These are phyloP conservation scores for Tricladium varicosporioides DNA, from an alignment of 2,329 filamentous ascomycete species.

Conservation along the genomic window DNA sequence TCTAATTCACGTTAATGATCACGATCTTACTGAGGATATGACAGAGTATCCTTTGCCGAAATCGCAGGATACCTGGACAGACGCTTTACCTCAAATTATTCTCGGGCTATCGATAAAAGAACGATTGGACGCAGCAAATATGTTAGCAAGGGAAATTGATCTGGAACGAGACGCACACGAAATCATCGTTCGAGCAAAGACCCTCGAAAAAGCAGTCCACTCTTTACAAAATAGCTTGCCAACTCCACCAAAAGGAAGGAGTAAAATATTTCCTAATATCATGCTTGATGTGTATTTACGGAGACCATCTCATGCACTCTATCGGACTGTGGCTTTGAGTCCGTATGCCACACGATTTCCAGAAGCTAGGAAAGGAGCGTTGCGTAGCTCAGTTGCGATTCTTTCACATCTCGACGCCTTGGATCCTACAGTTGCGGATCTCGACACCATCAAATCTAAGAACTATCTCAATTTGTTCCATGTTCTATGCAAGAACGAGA, in stretches of 20 bases:
- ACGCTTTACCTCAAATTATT: constrained; percentile 21
- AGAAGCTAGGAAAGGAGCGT: constrained; percentile 17
- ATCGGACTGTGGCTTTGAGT: constrained; percentile 16
- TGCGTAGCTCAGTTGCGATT: constrained; percentile 20
- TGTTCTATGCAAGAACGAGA: constrained; percentile 18
- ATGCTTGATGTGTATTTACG: constrained; percentile 21
- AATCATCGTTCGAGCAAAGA: constrained; percentile 10
- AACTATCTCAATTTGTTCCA: constrained; percentile 25
- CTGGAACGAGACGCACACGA: constrained; percentile 13
- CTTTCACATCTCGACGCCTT: constrained; percentile 23
- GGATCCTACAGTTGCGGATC: constrained; percentile 22
- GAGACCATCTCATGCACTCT: constrained; percentile 17
- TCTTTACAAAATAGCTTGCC: constrained; percentile 10
- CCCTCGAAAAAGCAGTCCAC: constrained; percentile 13
- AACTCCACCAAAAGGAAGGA: constrained; percentile 7
- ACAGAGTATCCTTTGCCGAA: constrained; percentile 14
- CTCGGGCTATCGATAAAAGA: constrained; percentile 11
- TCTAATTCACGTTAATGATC: constrained; percentile 41
- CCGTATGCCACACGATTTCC: constrained; percentile 10
- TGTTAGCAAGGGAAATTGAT: constrained; percentile 17
- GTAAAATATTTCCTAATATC: constrained; percentile 19
- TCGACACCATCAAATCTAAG: constrained; percentile 18
- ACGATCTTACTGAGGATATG: constrained; percentile 19
- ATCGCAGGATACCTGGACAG: constrained; percentile 14
- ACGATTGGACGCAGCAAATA: constrained; percentile 17